These are phyloP conservation scores for Paecilomyces formosus DNA, from an alignment of 2,329 filamentous ascomycete genomes.

Conservation along the genomic window DNA sequence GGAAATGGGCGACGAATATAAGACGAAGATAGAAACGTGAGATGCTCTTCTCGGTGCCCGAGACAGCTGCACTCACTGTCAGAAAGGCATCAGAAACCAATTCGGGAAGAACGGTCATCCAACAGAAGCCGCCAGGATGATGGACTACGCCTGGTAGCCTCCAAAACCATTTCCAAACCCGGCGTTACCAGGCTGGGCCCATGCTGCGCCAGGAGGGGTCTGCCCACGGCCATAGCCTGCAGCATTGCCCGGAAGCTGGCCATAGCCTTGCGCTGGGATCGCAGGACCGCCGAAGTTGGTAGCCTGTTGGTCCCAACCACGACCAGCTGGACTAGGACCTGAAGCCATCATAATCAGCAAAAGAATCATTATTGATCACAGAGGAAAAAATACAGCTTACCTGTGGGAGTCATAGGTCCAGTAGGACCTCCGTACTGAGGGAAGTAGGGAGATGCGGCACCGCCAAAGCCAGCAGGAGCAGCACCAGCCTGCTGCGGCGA, in stretches of 20 bases:
- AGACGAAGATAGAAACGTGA: conserved; percentile 5
- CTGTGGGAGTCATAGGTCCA: conserved; percentile 55
- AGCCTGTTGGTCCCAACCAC: conserved; percentile 51
- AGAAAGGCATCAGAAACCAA: not conserved
- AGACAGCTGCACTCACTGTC: conserved; percentile 1
- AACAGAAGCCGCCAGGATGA: not conserved
- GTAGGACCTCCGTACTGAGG: conserved; percentile 80
- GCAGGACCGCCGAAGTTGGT: conserved; percentile 32
- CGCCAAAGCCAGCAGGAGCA: conserved; percentile 58
- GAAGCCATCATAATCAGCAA: conserved; percentile 34
- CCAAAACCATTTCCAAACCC: conserved; percentile 51
- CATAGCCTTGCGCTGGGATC: conserved; percentile 47
- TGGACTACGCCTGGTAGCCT: conserved; percentile 51
- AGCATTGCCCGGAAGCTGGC: conserved; percentile 62
- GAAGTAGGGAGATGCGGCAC: conserved; percentile 77
- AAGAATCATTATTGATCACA: conserved; percentile 5
- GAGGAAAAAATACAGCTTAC: conserved; percentile 20
- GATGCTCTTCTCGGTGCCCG: conserved; percentile 10
- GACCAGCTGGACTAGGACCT: conserved; percentile 54
- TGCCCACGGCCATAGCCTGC: conserved; percentile 77
- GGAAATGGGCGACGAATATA: conserved; percentile 11
- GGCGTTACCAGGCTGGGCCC: conserved; percentile 44
- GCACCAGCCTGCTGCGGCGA: conserved; percentile 70
- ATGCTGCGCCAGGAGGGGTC: conserved; percentile 45
- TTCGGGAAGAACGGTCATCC: not conserved